These are phyloP conservation scores for Chenopodium suecicum DNA, from an alignment of 148 eudicot genomes.

Conservation along the genomic window DNA sequence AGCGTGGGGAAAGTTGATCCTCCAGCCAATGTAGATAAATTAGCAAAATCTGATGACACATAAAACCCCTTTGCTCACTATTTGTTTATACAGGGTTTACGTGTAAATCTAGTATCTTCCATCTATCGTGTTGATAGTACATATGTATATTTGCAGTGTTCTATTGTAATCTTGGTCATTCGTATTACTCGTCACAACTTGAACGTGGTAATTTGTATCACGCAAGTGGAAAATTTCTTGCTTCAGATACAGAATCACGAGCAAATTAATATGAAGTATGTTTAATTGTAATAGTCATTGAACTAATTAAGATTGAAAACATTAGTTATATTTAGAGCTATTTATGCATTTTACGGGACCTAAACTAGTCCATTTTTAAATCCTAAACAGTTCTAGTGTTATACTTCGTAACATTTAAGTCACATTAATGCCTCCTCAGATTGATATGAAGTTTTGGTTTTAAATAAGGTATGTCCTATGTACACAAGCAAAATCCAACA, in stretches of 20 bases:
- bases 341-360: no score
- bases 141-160: conserved; percentile 18
- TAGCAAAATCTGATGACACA: conserved; percentile 18
- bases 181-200: conserved; percentile 3
- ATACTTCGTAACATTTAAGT: no score
- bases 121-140: background rate
- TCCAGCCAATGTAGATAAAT: conserved; percentile 7
- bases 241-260: background rate
- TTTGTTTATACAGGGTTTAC: conserved; percentile 21
- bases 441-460: no score
- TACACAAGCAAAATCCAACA: no score
- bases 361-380: no score
- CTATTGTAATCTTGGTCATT: conserved; percentile 23
- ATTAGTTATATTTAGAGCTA: no score
- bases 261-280: background rate
- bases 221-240: background rate
- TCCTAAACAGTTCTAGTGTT: no score
- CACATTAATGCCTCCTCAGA: no score
- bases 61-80: background rate
- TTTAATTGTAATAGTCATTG: no score
- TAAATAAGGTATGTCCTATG: no score
- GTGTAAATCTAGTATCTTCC: background rate
- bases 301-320: no score
- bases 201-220: conserved; percentile 1
- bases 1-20: conserved; percentile 39